These are phyloP conservation scores for Eucommia ulmoides DNA, from an alignment of 257 asterid species.

Conservation along the genomic window DNA sequence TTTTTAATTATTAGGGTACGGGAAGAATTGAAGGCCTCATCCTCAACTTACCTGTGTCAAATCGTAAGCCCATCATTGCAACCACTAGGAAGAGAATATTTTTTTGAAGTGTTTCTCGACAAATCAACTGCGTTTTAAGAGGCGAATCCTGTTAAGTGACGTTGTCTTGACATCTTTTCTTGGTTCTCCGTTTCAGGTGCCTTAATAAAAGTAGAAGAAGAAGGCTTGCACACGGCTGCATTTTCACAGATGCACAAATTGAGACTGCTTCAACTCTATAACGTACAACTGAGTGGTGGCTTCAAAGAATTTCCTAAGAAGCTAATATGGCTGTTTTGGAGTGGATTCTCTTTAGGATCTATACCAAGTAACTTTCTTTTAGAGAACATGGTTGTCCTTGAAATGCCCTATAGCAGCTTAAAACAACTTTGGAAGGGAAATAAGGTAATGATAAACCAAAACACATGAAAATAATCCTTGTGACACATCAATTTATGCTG, in stretches of 20 bases:
- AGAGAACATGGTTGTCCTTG: conserved; percentile 7
- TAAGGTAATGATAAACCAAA: conserved; percentile 3
- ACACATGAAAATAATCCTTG: no score
- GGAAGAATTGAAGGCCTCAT: conserved; percentile 7
- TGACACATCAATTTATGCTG: not conserved
- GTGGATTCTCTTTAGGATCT: conserved; percentile 4
- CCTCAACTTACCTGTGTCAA: conserved; percentile 4
- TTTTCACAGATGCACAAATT: conserved; percentile 8
- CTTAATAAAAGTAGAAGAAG: conserved; percentile 1
- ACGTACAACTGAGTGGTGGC: not conserved
- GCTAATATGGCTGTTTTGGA: conserved; percentile 6
- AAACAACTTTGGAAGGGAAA: no score
- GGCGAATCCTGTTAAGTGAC: not conserved
- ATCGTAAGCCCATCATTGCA: not conserved
- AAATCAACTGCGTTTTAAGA: conserved; percentile 8
- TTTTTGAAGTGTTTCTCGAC: conserved; percentile 1
- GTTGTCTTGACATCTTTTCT: not conserved
- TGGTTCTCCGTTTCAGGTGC: not conserved
- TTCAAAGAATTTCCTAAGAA: no score
- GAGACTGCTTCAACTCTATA: conserved; percentile 6
- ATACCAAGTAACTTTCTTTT: conserved; percentile 9
- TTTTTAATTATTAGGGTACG: conserved; percentile 12
- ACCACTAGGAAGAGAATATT: not conserved
- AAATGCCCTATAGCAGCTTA: conserved; percentile 6
- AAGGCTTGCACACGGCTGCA: conserved; percentile 2